Conservation (phyloP, 495 filamentous ascomycete genomes). For the Baudoinia panamericana region DNA sequence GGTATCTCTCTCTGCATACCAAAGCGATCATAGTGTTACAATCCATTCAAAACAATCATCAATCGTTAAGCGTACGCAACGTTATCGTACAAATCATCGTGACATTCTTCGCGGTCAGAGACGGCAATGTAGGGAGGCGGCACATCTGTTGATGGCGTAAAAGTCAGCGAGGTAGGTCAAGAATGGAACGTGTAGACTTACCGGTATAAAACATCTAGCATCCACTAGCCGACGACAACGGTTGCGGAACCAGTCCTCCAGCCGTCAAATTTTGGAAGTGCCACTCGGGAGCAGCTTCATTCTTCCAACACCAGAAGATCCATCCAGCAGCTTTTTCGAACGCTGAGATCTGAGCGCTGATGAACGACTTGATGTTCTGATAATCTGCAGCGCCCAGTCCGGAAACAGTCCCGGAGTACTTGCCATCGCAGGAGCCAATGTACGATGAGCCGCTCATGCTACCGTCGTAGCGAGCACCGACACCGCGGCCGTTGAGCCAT, state of each 20-base stretch:
- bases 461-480: constrained; percentile 41
- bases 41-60: background rate
- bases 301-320: constrained; percentile 81
- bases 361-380: constrained; percentile 45
- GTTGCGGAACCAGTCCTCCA: constrained; percentile 47
- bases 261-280: constrained; percentile 55
- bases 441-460: constrained; percentile 35
- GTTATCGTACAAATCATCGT: no score
- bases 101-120: no score
- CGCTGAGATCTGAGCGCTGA: constrained; percentile 63
- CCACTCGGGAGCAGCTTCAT: constrained; percentile 80
- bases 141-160: no score
- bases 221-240: constrained; percentile 8
- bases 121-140: no score
- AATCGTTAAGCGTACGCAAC: constrained; percentile 5
- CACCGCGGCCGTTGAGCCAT: constrained; percentile 34
- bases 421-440: constrained; percentile 47
- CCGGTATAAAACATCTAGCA: no score
- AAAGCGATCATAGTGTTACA: constrained; percentile 2
- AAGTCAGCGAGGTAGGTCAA: no score
- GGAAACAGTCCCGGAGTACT: constrained; percentile 43
- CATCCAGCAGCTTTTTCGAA: constrained; percentile 57
- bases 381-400: constrained; percentile 40
- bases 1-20: constrained; percentile 7
- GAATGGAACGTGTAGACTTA: no score